Conservation (phyloP, 306 rosid genomes). For the Corylus avellana region DNA sequence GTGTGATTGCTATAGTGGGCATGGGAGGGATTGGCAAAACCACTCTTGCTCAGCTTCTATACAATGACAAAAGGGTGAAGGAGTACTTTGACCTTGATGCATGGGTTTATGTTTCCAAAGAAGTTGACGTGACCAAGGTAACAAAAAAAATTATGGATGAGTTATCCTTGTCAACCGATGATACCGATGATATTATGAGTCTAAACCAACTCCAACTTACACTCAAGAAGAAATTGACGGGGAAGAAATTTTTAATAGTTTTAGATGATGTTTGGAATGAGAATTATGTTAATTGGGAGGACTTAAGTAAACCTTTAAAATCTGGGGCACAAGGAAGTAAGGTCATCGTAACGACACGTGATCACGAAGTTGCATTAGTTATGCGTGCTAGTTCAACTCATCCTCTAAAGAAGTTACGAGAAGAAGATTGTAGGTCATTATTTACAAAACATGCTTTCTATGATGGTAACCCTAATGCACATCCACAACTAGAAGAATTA, state of each 20-base stretch:
- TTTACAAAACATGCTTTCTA: constrained; percentile 23
- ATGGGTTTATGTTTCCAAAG: too few relatives aligned
- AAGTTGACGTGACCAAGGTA: neutral
- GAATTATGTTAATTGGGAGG: too few relatives aligned
- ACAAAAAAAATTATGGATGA: neutral
- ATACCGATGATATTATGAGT: too few relatives aligned
- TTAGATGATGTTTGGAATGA: too few relatives aligned
- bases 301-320: too few relatives aligned
- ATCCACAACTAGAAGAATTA: neutral
- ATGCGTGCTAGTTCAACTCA: constrained; percentile 1
- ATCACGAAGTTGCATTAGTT: constrained; percentile 9
- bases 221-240: neutral
- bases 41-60: too few relatives aligned
- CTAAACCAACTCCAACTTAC: constrained; percentile 19
- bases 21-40: too few relatives aligned
- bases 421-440: constrained; percentile 22
- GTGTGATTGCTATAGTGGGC: too few relatives aligned
- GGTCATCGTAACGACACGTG: constrained; percentile 35
- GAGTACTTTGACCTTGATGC: too few relatives aligned
- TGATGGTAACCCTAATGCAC: neutral
- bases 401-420: constrained; percentile 12
- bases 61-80: too few relatives aligned
- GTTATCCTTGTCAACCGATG: too few relatives aligned
- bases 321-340: constrained; percentile 19
- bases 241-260: constrained; percentile 1